A percentile compares a stretch with the other conserved stretches of the same genome.
These are phyloP conservation scores for Podila clonocystis DNA, from an alignment of 192 early-diverging fungal species.

Conservation along the genomic window DNA sequence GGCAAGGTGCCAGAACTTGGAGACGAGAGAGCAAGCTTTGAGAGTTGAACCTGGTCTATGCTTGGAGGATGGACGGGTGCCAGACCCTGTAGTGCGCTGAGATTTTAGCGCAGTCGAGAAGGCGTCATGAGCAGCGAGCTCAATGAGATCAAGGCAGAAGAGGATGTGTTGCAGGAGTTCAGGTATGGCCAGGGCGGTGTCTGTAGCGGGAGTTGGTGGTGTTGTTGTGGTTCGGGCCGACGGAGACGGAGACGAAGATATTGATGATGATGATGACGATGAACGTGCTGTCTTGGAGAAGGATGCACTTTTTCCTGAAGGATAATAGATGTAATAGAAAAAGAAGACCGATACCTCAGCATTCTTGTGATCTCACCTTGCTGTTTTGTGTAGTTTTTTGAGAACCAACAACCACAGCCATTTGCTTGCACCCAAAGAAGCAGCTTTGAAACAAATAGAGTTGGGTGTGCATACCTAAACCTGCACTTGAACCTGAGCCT, in stretches of 20 bases:
- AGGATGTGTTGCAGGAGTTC: neutral
- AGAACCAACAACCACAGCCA: too few species aligned
- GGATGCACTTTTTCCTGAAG: neutral
- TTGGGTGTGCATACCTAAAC: too few species aligned
- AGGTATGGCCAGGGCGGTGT: neutral
- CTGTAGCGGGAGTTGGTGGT: neutral
- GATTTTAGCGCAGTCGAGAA: neutral
- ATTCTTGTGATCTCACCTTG: too few species aligned
- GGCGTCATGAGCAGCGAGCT: neutral
- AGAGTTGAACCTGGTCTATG: neutral
- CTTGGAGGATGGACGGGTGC: neutral
- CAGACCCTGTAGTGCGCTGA: neutral
- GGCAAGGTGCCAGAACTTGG: slow-evolving; percentile 5
- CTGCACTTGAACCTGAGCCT: neutral
- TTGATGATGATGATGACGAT: neutral
- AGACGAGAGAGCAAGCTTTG: neutral
- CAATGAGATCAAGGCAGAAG: neutral
- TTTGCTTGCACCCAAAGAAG: too few species aligned
- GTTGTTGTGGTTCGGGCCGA: neutral
- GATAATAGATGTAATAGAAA: neutral
- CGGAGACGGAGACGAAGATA: neutral
- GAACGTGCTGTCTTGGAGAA: too few species aligned
- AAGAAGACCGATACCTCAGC: neutral
- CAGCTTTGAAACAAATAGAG: too few species aligned
- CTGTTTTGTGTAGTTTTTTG: too few species aligned